These are phyloP conservation scores for Clonostachys sp. DNA, from an alignment of 2,329 filamentous ascomycete species.

Conservation along the genomic window DNA sequence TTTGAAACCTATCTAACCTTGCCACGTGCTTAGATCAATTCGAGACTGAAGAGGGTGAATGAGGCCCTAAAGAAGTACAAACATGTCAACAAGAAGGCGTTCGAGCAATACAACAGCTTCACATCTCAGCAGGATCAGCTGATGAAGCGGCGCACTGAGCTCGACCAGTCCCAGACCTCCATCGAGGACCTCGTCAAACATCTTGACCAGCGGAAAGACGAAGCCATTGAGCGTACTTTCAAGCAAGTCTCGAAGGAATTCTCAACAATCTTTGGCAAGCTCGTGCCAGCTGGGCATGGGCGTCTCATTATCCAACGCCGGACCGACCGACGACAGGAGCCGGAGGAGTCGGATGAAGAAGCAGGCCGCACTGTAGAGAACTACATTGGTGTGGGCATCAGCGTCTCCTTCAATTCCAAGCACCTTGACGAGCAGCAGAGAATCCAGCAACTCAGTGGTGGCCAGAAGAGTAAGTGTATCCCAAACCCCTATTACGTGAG, in stretches of 20 bases:
- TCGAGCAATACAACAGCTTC: conserved; percentile 98
- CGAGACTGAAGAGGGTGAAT: conserved; percentile 82
- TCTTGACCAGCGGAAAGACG: conserved; percentile 92
- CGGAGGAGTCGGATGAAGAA: conserved; percentile 61
- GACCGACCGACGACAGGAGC: conserved; percentile 63
- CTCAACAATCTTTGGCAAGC: conserved; percentile 85
- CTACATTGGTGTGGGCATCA: conserved; percentile 94
- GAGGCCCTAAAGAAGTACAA: conserved; percentile 94
- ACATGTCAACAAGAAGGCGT: conserved; percentile 98
- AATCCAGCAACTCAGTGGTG: conserved; percentile 94
- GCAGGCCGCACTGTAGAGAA: conserved; percentile 78
- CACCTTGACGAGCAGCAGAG: conserved; percentile 92
- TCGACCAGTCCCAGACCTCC: conserved; percentile 79
- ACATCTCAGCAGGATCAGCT: conserved; percentile 87
- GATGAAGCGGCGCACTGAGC: conserved; percentile 77
- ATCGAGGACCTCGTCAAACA: conserved; percentile 92
- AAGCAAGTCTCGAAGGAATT: conserved; percentile 96
- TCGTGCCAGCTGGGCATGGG: conserved; percentile 90
- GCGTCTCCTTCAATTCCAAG: conserved; percentile 97
- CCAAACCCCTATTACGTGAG: background rate
- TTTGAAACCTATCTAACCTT: background rate
- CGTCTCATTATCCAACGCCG: conserved; percentile 89
- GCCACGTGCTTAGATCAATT: conserved; percentile 39
- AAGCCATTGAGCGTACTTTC: conserved; percentile 97
- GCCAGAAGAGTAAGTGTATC: conserved; percentile 81